phyloP scores from a whole-genome alignment of 345 rosid genomes.

The Schrenkiella parvula region DNA sequence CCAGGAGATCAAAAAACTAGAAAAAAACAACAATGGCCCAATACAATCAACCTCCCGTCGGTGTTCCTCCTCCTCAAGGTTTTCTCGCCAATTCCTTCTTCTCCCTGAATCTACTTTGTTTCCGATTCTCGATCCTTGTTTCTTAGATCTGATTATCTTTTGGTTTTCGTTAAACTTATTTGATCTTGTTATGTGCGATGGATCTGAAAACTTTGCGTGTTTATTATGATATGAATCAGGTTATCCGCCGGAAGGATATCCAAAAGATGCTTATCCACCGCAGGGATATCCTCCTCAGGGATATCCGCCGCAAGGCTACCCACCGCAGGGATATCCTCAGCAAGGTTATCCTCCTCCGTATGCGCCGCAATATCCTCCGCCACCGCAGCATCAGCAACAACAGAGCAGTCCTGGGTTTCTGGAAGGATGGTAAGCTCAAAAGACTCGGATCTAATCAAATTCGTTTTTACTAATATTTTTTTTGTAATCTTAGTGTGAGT shows the following conservation, averaged over 20 bases:
- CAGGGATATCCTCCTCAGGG: constrained; percentile 65
- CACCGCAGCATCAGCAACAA: constrained; percentile 49
- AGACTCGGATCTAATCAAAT: not conserved
- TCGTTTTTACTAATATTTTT: not conserved
- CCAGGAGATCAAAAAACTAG: not conserved
- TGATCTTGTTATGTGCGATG: not conserved
- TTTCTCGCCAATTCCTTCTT: not conserved
- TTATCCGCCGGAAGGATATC: constrained; percentile 78
- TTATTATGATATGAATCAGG: constrained; percentile 34
- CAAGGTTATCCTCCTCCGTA: constrained; percentile 65
- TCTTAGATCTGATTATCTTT: constrained; percentile 12
- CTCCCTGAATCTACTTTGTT: not conserved
- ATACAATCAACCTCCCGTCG: constrained; percentile 82
- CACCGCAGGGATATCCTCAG: constrained; percentile 40
- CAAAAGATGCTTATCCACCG: too few relatives aligned
- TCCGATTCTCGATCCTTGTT: not conserved
- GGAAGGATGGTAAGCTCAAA: constrained; percentile 66
- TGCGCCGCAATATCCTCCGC: constrained; percentile 75
- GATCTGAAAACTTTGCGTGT: constrained; percentile 18
- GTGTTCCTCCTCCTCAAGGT: constrained; percentile 97
- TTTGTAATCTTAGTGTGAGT: not conserved
- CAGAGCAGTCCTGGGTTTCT: constrained; percentile 40
- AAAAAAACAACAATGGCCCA: not conserved
- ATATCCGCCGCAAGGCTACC: constrained; percentile 39
- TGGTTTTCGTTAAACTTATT: not conserved